Percentiles rank a stretch among this genome's conserved stretches.
These are phyloP conservation scores for Cydonia oblonga DNA, from an alignment of 331 rosid species.

Conservation along the genomic window DNA sequence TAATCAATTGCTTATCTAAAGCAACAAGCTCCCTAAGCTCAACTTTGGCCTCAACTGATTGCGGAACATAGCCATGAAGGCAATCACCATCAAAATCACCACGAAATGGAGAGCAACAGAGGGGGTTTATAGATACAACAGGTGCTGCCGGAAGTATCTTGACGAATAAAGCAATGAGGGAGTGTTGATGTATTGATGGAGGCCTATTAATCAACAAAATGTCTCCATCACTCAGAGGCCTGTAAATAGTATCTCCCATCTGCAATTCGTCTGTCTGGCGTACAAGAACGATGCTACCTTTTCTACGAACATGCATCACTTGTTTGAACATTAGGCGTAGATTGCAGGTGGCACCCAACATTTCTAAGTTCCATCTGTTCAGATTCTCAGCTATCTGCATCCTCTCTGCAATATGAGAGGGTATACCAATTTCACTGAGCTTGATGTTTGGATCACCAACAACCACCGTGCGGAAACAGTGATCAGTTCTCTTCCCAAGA, in stretches of 20 bases:
- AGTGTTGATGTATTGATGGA: slow-evolving; percentile 95
- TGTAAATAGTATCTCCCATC: slow-evolving; percentile 59
- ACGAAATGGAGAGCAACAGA: slow-evolving; percentile 85
- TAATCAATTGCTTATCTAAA: slow-evolving; percentile 63
- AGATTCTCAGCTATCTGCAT: slow-evolving; percentile 55
- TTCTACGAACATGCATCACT: slow-evolving; percentile 42
- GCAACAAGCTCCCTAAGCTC: slow-evolving; percentile 82
- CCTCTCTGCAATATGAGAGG: slow-evolving; percentile 71
- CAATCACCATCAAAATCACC: slow-evolving; percentile 99
- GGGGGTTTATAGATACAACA: slow-evolving; percentile 70
- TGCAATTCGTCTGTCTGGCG: slow-evolving; percentile 34
- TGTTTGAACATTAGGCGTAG: slow-evolving; percentile 57
- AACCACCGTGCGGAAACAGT: slow-evolving; percentile 69
- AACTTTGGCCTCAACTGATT: slow-evolving; percentile 60
- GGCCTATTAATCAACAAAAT: slow-evolving; percentile 77
- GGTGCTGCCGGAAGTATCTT: slow-evolving; percentile 62
- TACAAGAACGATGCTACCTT: slow-evolving; percentile 30
- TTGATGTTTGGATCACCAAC: slow-evolving; percentile 83
- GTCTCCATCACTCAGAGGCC: slow-evolving; percentile 77
- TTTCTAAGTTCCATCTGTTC: slow-evolving; percentile 56
- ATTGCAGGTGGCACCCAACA: slow-evolving; percentile 38
- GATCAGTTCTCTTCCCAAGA: slow-evolving; percentile 85
- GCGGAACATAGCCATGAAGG: slow-evolving; percentile 89
- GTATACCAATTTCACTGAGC: slow-evolving; percentile 74
- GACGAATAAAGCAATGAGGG: slow-evolving; percentile 54